Base-by-base conservation (phyloP, 1,139 yeast species). In the Nakaseomyces sp. region DNA sequence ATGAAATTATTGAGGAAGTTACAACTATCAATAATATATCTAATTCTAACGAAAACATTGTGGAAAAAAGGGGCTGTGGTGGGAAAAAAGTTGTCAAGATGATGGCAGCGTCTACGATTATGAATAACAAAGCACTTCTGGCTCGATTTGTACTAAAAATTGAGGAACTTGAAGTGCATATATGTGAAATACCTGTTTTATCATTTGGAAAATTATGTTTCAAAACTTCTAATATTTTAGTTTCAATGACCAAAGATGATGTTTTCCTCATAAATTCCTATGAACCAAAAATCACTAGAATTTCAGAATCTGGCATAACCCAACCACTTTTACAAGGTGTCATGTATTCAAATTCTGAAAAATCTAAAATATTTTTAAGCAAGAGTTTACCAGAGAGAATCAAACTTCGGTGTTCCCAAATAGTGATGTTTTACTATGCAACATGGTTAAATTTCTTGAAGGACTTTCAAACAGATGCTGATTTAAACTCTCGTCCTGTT, bases 131-230 rank as follows among this genome's bases (percentile, higher is more conserved):
- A 4, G 36, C 37, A 9, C 29, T 30, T 6, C 15, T 39, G 10
- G 33, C 26, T 28, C 18, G 18, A 13, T 19, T 28, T 19, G 12
- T 30, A 9, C 20, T 22, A 13, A 12, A 17, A 10, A 9, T 10
- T n/a, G 26, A 22, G n/a, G n/a, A 29, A 18, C 5, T 15, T 40
- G 37, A 17, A 4, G 13, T 32, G 5, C 20, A 5, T 19, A 10
- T 32, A n/a, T 5, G 5, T 18, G 15, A 32, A 5, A 17, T 32
- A 5, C 36, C 36, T 32, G 7, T 18, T 32, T 7, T 7, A 32
- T 32, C 36, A 9, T 77, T 81, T 62, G 87, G 86, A 0, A 66
- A 64, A 40, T 17, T 79, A 3, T 45, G 50, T 0, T 56, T 67
- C 0, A 41, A 42, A 1, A 32, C 70, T 0, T 47, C 53, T 1